phyloP scores from a whole-genome alignment of 2,329 filamentous ascomycete species.

The Pyrenochaeta sp. region DNA sequence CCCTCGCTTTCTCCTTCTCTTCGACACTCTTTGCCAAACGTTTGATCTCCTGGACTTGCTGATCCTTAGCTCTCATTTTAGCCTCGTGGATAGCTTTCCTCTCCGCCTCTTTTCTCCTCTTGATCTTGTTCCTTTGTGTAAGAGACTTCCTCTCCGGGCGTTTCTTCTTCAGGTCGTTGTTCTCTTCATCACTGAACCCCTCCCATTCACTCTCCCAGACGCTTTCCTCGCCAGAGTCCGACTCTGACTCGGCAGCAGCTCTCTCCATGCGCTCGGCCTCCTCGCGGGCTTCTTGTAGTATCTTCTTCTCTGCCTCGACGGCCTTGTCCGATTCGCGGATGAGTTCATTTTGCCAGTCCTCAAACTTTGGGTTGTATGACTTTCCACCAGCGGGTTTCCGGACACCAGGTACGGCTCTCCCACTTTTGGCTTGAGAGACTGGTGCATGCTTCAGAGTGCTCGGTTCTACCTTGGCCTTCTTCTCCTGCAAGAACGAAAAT shows the following conservation, averaged over 20 bases:
- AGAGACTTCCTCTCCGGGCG: slow-evolving; percentile 84
- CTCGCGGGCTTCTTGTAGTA: slow-evolving; percentile 70
- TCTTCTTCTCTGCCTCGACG: slow-evolving; percentile 78
- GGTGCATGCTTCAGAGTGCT: slow-evolving; percentile 77
- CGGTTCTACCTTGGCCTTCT: slow-evolving; percentile 73
- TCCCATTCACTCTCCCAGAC: slow-evolving; percentile 89
- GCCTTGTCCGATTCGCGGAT: slow-evolving; percentile 78
- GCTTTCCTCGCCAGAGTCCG: slow-evolving; percentile 83
- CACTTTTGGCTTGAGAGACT: slow-evolving; percentile 81
- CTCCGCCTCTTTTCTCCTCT: slow-evolving; percentile 88
- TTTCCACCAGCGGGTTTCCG: slow-evolving; percentile 79
- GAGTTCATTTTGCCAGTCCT: slow-evolving; percentile 82
- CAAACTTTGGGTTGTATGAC: slow-evolving; percentile 91
- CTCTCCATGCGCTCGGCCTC: slow-evolving; percentile 74
- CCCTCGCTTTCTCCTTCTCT: slow-evolving; percentile 62
- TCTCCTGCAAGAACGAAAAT: slow-evolving; percentile 72
- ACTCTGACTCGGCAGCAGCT: slow-evolving; percentile 75
- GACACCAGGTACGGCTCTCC: slow-evolving; percentile 80
- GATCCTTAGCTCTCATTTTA: slow-evolving; percentile 74
- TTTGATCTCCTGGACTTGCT: slow-evolving; percentile 75
- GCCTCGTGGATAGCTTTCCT: slow-evolving; percentile 76
- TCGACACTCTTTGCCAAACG: slow-evolving; percentile 71
- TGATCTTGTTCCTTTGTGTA: slow-evolving; percentile 84
- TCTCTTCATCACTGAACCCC: slow-evolving; percentile 57
- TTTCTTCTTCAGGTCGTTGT: slow-evolving; percentile 73